Percentiles rank a stretch among this genome's conserved stretches.
phyloP scores from a whole-genome alignment of 1,284 basidiomycete genomes.

The Irpex sp. region DNA sequence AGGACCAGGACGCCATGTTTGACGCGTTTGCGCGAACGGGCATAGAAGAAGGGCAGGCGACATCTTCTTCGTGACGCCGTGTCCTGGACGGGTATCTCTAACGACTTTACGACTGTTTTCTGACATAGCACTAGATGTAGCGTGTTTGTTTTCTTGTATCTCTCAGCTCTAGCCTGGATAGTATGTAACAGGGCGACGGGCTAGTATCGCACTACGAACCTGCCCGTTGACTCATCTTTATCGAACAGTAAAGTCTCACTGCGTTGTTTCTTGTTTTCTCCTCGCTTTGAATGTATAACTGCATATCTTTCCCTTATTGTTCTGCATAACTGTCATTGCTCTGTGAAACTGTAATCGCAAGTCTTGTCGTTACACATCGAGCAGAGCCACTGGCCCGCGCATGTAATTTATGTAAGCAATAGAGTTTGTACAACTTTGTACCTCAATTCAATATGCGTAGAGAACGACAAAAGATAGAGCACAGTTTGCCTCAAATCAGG shows the following conservation, averaged over 20 bases:
- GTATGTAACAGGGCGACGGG: background rate
- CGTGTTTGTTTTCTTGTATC: background rate
- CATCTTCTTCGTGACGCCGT: background rate
- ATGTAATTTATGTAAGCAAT: background rate
- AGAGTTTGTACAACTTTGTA: background rate
- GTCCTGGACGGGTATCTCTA: background rate
- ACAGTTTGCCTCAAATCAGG: background rate
- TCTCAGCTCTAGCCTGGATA: background rate
- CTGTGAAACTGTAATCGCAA: background rate
- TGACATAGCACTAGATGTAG: background rate
- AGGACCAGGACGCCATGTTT: slow-evolving; percentile 76
- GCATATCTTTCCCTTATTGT: background rate
- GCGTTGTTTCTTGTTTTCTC: background rate
- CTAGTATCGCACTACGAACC: background rate
- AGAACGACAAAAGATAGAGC: background rate
- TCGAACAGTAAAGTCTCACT: background rate
- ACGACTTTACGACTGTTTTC: background rate
- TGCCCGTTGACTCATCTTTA: background rate
- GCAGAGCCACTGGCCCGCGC: background rate
- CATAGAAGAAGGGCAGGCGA: slow-evolving; percentile 27
- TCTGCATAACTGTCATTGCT: background rate
- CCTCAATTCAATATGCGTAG: background rate
- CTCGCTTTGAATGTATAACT: background rate
- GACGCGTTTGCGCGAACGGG: slow-evolving; percentile 70
- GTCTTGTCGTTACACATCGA: background rate